Conservation (phyloP, 371 early-diverging fungal species). For the Haplosporangium sp. region DNA sequence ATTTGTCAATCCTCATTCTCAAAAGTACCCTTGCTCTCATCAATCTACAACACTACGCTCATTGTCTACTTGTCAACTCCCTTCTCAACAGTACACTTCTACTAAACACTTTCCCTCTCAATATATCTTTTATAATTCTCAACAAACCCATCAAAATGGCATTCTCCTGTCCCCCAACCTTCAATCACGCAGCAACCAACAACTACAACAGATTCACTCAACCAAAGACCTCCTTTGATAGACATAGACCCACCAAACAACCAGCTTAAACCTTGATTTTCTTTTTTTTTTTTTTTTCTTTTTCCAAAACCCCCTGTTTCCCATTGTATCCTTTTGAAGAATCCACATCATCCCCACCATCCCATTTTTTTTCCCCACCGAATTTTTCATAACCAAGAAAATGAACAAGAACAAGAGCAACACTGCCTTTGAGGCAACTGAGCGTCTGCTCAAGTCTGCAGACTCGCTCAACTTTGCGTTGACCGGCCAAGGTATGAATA, state of each 20-base stretch:
- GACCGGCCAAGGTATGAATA: conserved; percentile 13
- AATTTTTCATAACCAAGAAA: conserved; percentile 3
- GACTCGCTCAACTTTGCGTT: conserved; percentile 35
- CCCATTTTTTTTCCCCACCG: not conserved
- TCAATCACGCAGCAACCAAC: conserved; percentile 19
- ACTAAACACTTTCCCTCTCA: not conserved
- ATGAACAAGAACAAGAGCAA: conserved; percentile 12
- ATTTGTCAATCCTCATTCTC: conserved; percentile 6
- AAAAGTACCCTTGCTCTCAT: not conserved
- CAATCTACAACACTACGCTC: conserved; percentile 1
- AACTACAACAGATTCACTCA: conserved; percentile 28
- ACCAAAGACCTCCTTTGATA: conserved; percentile 35
- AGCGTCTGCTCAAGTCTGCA: conserved; percentile 32
- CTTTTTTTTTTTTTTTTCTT: not conserved
- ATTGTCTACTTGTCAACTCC: not conserved
- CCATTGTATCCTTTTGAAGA: too few species aligned
- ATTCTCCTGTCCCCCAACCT: conserved; percentile 24
- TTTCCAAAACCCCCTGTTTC: not conserved
- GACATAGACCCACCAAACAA: conserved; percentile 29
- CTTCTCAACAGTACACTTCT: not conserved
- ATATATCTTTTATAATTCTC: not conserved
- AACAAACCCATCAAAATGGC: conserved; percentile 21
- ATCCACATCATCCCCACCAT: not conserved
- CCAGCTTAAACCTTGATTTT: conserved; percentile 18
- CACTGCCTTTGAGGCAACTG: conserved; percentile 11